A percentile compares a stretch with the other conserved stretches of the same genome.
phyloP scores from a whole-genome alignment of 1,284 basidiomycete species.

The Mycosarcoma maydis region DNA sequence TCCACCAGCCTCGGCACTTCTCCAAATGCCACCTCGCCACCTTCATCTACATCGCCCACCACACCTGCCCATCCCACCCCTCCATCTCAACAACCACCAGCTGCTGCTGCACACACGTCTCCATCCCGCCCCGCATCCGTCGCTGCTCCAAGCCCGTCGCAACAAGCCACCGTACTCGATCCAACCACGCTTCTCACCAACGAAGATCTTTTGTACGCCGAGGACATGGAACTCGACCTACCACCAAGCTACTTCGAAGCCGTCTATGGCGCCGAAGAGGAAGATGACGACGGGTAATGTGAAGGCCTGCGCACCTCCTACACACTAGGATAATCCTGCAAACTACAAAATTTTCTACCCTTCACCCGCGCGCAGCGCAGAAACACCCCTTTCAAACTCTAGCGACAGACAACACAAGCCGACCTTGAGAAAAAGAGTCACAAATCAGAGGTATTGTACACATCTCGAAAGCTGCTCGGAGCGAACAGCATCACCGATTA shows the following conservation, averaged over 20 bases:
- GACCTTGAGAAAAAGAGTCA: background rate
- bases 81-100: no score
- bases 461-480: conserved; percentile 13
- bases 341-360: no score
- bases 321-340: no score
- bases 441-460: conserved; percentile 21
- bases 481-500: conserved; percentile 14
- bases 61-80: background rate
- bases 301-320: background rate
- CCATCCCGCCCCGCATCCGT: background rate
- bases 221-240: conserved; percentile 51
- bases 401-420: background rate
- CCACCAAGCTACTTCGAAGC: conserved; percentile 64
- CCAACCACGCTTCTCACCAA: conserved; percentile 11
- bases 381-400: background rate
- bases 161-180: background rate
- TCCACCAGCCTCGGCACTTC: background rate
- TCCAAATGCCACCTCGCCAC: background rate
- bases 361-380: no score
- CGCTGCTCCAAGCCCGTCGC: conserved; percentile 1
- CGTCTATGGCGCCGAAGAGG: conserved; percentile 28
- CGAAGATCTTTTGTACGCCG: conserved; percentile 38
- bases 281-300: conserved; percentile 5
- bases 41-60: conserved; percentile 1
- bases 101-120: background rate